Base-by-base conservation (phyloP, 768 basidiomycete genomes). In the Fomitopsis serialis region DNA sequence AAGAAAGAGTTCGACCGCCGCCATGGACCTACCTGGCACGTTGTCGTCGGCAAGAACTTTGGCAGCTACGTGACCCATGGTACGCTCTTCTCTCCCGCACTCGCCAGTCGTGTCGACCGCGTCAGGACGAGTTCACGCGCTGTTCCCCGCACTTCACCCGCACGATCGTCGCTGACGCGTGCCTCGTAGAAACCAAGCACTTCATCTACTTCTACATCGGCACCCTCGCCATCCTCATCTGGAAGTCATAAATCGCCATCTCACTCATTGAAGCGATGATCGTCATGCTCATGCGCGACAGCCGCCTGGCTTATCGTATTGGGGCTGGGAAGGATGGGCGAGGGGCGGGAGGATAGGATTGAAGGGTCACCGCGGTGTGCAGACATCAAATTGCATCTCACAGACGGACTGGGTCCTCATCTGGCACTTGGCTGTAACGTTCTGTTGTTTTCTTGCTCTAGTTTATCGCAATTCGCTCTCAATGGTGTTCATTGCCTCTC, bases 171-270 rank as follows among this genome's bases (percentile, higher is more conserved):
- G 43, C 54, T 45, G 21, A 35, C 25, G 9, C 13, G 25, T 52
- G 57, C 34, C 45, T 55, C 19, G 27, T 70, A 97, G 94, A 98
- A 81, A 96, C 93, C 59, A 95, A 94, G 71, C 89, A 97, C 68
- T 98, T 98, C 74, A 94, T 98, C 75, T 98, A 98, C 79, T 96
- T 96, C 74, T 98, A 96, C 77, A 78, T 98, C 68, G 93, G 92
- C 53, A 75, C 86, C 34, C 85, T 95, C 63, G 95, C 95, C 56
- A 84, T 98, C 73, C 85, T 98, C 70, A 84, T 93, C 75, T 93
- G 91, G 91, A 93, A 92, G 76, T 92, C 91, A 80, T 92, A 57
- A 61, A 48, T 15, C 25, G 12, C 48, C 36, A 7, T 49, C 21
- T 13, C 46, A 10, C 13, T 6, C 37, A n/a, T 40, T 15, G 15